phyloP scores from a whole-genome alignment of 371 early-diverging fungal genomes.

The Mucor ambiguus region DNA sequence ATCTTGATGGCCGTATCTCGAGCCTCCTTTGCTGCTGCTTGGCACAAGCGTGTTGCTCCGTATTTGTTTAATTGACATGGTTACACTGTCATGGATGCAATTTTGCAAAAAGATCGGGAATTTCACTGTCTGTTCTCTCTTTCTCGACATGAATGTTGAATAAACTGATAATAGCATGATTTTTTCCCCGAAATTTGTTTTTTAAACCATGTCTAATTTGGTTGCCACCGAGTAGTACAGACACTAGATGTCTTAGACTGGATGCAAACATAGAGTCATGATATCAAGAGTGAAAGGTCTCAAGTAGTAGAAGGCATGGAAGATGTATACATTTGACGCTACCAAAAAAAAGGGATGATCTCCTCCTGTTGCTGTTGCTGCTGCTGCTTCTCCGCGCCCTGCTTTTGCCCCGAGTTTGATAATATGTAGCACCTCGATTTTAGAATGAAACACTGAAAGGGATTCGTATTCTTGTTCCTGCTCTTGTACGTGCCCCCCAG shows the following conservation, averaged over 20 bases:
- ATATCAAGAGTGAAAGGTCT: too few relatives aligned
- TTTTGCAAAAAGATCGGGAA: background rate
- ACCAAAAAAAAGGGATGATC: too few relatives aligned
- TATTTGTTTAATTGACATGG: constrained; percentile 1
- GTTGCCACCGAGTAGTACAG: too few relatives aligned
- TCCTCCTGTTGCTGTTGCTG: too few relatives aligned
- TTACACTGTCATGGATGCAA: background rate
- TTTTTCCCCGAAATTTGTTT: background rate
- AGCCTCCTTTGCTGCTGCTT: constrained; percentile 16
- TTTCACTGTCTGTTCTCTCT: background rate
- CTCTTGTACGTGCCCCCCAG: background rate
- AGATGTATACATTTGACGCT: too few relatives aligned
- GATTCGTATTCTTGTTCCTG: background rate
- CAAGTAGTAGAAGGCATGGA: too few relatives aligned
- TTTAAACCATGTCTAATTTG: background rate
- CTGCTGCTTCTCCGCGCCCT: too few relatives aligned
- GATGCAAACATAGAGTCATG: too few relatives aligned
- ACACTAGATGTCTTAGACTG: too few relatives aligned
- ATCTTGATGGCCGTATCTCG: background rate
- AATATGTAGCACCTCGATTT: background rate
- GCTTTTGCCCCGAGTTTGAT: background rate
- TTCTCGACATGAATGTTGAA: background rate
- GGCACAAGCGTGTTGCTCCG: constrained; percentile 14
- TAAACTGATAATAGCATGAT: background rate
- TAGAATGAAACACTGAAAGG: background rate